A percentile compares a stretch with the other conserved stretches of the same genome.
These are phyloP conservation scores for Tripterygium wilfordii DNA, from an alignment of 177 flowering plant species.

Conservation along the genomic window DNA sequence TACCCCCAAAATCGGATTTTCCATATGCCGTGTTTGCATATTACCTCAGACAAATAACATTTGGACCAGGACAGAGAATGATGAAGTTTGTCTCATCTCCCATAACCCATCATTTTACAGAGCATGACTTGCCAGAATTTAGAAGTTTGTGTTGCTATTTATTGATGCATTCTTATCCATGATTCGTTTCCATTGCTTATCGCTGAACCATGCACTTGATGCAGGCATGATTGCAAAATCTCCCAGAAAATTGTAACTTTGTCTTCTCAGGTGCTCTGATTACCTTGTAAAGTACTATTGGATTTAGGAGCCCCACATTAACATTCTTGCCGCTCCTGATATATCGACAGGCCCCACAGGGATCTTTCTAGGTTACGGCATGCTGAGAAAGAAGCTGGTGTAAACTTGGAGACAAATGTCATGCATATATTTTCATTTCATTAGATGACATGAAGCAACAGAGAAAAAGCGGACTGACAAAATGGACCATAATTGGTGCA, in stretches of 20 bases:
- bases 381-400: conserved; percentile 1
- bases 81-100: too few species aligned
- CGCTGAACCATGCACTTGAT: neutral
- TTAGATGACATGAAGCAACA: too few species aligned
- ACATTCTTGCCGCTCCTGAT: neutral
- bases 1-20: too few species aligned
- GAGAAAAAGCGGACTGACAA: too few species aligned
- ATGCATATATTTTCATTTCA: neutral
- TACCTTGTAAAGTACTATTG: neutral
- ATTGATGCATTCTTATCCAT: neutral
- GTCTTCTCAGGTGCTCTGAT: neutral
- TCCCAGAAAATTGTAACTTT: neutral
- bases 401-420: conserved; percentile 10
- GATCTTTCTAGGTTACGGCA: conserved; percentile 3
- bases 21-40: too few species aligned
- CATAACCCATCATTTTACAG: too few species aligned
- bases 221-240: conserved; percentile 5
- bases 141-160: too few species aligned
- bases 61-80: too few species aligned
- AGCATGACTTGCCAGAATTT: too few species aligned
- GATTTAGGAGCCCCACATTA: conserved; percentile 2
- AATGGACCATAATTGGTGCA: too few species aligned
- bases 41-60: too few species aligned
- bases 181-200: neutral
- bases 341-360: conserved; percentile 6